Evolutionary conservation across 2,329 filamentous ascomycete genomes (phyloP), one percentile per base, ranked within the genome.

Genomic region (Calonectria pauciramosa): DNA sequence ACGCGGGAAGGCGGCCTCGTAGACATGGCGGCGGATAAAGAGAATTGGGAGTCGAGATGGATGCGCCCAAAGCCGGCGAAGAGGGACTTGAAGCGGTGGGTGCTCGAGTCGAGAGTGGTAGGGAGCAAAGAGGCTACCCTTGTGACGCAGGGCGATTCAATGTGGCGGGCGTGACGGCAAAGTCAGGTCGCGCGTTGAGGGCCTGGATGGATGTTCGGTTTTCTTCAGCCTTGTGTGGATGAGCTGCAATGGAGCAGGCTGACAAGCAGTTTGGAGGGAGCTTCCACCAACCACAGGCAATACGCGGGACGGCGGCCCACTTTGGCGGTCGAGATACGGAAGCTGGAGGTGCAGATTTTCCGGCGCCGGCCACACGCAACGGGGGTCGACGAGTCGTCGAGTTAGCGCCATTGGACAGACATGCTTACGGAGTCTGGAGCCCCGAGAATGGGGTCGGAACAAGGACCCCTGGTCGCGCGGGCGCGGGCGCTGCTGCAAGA

Each of bases 1-100:
- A 96, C 94, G 76, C 94, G 91, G 20, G 94, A 95, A 16, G 92
- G 93, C 83, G 93, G 93, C 86, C 95, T 95, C 80, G 90, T 91
- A 84, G 89, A 95, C 94, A 91, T 95, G 73, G 70, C 32, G 51
- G 51, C 68, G 72, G 59, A 63, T 34, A 34, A 30, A 54, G 34
- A 20, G 63, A 54, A 34, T 65, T 28, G 41, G 38, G 32, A 32
- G n/a, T 41, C 36, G 36, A 41, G 23, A 13, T 8, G 20, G 51
- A 70, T 73, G 71, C 68, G 63, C 28, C 32, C 36, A 13, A 70
- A 41, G 44, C 20, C 34, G 30, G 38, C 16, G 52, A 34, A 51
- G 56, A 23, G 26, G 32, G 28, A 41, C 20, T 13, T 36, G 11
- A 18, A 26, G 44, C 41, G 41, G 54, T 41, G 38, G 2, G 67